Evolutionary conservation across 768 basidiomycete genomes (phyloP), one percentile per base, ranked within the genome.

Genomic region (Hericium erinaceus): DNA sequence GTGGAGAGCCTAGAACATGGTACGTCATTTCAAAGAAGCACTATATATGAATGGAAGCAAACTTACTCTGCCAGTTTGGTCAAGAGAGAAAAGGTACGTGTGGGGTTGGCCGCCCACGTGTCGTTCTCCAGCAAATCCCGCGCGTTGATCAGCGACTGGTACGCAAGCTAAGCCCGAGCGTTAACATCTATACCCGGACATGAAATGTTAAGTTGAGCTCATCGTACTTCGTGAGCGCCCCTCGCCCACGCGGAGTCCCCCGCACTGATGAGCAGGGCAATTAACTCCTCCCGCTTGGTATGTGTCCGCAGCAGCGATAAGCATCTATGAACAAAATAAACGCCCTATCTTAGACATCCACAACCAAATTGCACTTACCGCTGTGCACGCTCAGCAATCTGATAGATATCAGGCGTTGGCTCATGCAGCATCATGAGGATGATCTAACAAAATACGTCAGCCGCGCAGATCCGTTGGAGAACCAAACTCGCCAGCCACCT

Each of bases 401-500:
- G 80, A 66, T 86, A 84, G 15, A 82, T 78, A 63, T 88, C 85
- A 4, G 78, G 73, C 1, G 80, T 77, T 0, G 70, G 72, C 60
- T 85, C 84, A 55, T 82, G 81, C 48, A 87, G 69, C 79, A 86
- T 84, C 80, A 85, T 85, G 40, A 85, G 68, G 22, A 86, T 79
- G 56, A 87, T 85, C 84, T 87, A 41, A 6, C 55, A 57, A 33
- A 37, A 61, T 55, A 59, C 33, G 24, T 55, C n/a, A 20, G 52
- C 33, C 1, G 33, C 33, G 33, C 33, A 6, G 33, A 46, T n/a
- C 44, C 44, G 10, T 46, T 18, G 18, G n/a, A 7, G 44, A n/a
- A 15, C 8, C 44, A 10, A n/a, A 9, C 44, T n/a, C 44, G 15
- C 16, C 3, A 13, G 11, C 1, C 65, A 85, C 85, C 68, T 81